phyloP scores from a whole-genome alignment of 2,329 filamentous ascomycete species.

The Verticillium tricorpus region DNA sequence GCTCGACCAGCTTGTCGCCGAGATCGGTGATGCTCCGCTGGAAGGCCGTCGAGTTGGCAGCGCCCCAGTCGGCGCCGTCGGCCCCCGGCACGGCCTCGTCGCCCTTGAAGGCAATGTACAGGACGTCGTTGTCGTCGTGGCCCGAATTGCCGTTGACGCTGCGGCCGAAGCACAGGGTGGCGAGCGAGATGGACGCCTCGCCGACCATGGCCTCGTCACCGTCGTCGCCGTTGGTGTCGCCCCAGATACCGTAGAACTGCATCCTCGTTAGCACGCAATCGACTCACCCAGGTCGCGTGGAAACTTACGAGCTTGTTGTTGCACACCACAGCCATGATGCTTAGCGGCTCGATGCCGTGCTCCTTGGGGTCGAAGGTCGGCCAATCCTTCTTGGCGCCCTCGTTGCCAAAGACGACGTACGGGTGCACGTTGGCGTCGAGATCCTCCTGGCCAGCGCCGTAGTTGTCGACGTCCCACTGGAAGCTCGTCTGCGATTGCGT shows the following conservation, averaged over 20 bases:
- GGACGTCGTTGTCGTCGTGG: slow-evolving; percentile 51
- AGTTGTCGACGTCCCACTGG: slow-evolving; percentile 29
- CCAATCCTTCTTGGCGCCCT: slow-evolving; percentile 19
- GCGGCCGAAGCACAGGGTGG: slow-evolving; percentile 51
- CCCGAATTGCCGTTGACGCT: slow-evolving; percentile 50
- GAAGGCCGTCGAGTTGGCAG: slow-evolving; percentile 42
- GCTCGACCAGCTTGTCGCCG: slow-evolving; percentile 46
- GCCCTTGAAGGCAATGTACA: slow-evolving; percentile 59
- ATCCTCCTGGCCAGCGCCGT: slow-evolving; percentile 29
- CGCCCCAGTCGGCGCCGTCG: slow-evolving; percentile 49
- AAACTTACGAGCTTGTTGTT: slow-evolving; percentile 31
- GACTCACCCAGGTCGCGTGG: too few relatives aligned
- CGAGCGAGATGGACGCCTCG: slow-evolving; percentile 54
- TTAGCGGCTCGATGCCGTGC: slow-evolving; percentile 37
- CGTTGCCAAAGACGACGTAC: slow-evolving; percentile 46
- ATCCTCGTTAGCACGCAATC: background rate
- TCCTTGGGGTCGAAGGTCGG: slow-evolving; percentile 29
- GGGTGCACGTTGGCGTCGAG: slow-evolving; percentile 40
- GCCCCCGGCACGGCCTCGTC: slow-evolving; percentile 51
- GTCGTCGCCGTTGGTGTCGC: slow-evolving; percentile 55
- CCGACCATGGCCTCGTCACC: slow-evolving; percentile 43
- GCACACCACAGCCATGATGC: slow-evolving; percentile 47
- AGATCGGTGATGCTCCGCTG: slow-evolving; percentile 45
- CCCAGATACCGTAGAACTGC: slow-evolving; percentile 56
- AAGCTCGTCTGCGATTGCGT: slow-evolving; percentile 45